These are phyloP conservation scores for Acanthamoeba culbertsoni DNA, from an alignment of 208 protist genomes.

Conservation along the genomic window DNA sequence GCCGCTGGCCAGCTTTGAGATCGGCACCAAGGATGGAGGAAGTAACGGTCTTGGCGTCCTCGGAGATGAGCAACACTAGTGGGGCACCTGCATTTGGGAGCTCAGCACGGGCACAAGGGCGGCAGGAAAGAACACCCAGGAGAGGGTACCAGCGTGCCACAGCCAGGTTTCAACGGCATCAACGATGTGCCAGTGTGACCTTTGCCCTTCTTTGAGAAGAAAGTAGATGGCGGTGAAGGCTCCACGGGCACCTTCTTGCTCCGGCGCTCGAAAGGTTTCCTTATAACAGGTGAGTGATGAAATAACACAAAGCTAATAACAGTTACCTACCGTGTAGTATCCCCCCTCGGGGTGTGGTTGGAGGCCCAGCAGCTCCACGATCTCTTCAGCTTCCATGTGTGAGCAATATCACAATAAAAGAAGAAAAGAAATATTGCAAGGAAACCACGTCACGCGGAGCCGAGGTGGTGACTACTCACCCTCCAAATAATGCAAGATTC, in stretches of 20 bases:
- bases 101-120: background rate
- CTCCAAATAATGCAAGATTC: no score
- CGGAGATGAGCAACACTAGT: slow-evolving; percentile 2
- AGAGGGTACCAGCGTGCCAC: background rate
- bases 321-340: background rate
- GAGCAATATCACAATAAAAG: background rate
- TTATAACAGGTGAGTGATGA: background rate
- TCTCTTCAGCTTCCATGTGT: slow-evolving; percentile 11
- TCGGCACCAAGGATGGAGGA: background rate
- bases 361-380: background rate
- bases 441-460: background rate
- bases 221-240: slow-evolving; percentile 56
- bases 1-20: background rate
- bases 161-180: slow-evolving; percentile 48
- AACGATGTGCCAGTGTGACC: slow-evolving; percentile 52
- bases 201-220: background rate
- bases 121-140: background rate
- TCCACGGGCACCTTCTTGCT: background rate
- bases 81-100: background rate
- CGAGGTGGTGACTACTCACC: no score
- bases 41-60: background rate
- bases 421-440: background rate
- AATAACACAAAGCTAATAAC: background rate
- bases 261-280: slow-evolving; percentile 24
- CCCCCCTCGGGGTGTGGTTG: slow-evolving; percentile 32